phyloP scores from a whole-genome alignment of 2,329 filamentous ascomycete species.

The Paracamarosporium sp. region DNA sequence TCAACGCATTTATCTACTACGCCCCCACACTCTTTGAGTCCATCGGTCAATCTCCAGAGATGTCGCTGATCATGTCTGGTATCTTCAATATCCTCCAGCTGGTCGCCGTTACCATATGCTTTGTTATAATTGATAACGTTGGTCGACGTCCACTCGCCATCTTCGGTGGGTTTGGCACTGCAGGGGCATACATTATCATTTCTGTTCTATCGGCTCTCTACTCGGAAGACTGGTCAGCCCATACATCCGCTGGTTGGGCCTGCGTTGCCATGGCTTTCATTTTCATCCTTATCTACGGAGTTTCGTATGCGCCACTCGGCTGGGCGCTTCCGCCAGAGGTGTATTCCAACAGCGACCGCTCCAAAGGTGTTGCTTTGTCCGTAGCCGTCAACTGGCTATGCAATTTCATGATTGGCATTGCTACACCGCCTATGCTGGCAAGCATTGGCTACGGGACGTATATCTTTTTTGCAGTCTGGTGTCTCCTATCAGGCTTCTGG shows the following conservation, averaged over 20 bases:
- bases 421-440: constrained; percentile 57
- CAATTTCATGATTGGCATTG: constrained; percentile 59
- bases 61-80: constrained; percentile 12
- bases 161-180: constrained; percentile 12
- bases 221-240: no score
- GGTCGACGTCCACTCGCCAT: constrained; percentile 18
- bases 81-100: constrained; percentile 12
- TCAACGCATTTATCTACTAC: no score
- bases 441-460: constrained; percentile 4
- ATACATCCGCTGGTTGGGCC: constrained; percentile 8
- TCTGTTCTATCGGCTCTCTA: no score
- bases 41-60: no score
- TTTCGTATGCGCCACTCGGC: constrained; percentile 51
- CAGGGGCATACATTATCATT: constrained; percentile 26
- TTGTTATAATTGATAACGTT: constrained; percentile 17
- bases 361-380: constrained; percentile 62
- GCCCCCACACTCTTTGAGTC: no score
- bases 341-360: constrained; percentile 12
- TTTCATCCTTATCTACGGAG: constrained; percentile 4
- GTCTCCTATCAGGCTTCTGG: neutral
- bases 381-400: constrained; percentile 42
- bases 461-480: constrained; percentile 4
- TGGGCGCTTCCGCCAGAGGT: constrained; percentile 18
- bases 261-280: constrained; percentile 10
- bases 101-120: no score